phyloP scores from a whole-genome alignment of 495 filamentous ascomycete genomes.

The Glonium stellatum region DNA sequence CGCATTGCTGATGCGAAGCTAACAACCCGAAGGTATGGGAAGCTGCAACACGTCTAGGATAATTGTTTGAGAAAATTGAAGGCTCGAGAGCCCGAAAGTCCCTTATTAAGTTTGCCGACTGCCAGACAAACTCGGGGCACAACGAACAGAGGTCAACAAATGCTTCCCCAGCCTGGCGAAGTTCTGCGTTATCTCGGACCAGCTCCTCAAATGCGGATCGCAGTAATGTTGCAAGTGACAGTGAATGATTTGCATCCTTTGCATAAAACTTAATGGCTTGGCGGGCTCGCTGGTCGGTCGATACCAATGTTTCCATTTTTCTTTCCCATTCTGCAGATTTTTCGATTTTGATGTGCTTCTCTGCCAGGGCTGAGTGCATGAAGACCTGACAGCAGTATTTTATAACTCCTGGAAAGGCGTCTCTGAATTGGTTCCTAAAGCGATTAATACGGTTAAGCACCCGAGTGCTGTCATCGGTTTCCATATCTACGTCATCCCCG shows the following conservation, averaged over 20 bases:
- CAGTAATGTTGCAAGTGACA: conserved; percentile 23
- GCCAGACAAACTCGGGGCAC: conserved; percentile 43
- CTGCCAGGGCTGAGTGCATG: conserved; percentile 60
- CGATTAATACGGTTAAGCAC: conserved; percentile 1
- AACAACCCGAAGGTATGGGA: conserved; percentile 74
- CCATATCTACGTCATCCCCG: conserved; percentile 19
- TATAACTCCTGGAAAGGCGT: conserved; percentile 57
- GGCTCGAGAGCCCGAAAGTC: conserved; percentile 28
- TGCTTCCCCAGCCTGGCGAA: conserved; percentile 50
- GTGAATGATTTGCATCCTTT: neutral
- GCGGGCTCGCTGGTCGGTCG: conserved; percentile 57
- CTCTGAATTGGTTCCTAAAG: conserved; percentile 33
- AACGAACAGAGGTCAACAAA: conserved; percentile 65
- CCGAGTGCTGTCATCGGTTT: conserved; percentile 30
- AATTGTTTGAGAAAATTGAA: conserved; percentile 62
- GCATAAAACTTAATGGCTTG: conserved; percentile 43
- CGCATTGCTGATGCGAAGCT: conserved; percentile 53
- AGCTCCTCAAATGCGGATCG: conserved; percentile 27
- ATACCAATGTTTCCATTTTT: conserved; percentile 61
- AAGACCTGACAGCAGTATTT: conserved; percentile 68
- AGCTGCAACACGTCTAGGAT: conserved; percentile 52
- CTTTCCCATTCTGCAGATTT: conserved; percentile 81
- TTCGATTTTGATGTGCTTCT: conserved; percentile 43
- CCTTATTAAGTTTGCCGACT: conserved; percentile 34
- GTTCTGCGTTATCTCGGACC: conserved; percentile 34